A percentile compares a stretch with the other conserved stretches of the same genome.
These are phyloP conservation scores for Glebionis coronaria DNA, from an alignment of 129 eudicot genomes.

Conservation along the genomic window DNA sequence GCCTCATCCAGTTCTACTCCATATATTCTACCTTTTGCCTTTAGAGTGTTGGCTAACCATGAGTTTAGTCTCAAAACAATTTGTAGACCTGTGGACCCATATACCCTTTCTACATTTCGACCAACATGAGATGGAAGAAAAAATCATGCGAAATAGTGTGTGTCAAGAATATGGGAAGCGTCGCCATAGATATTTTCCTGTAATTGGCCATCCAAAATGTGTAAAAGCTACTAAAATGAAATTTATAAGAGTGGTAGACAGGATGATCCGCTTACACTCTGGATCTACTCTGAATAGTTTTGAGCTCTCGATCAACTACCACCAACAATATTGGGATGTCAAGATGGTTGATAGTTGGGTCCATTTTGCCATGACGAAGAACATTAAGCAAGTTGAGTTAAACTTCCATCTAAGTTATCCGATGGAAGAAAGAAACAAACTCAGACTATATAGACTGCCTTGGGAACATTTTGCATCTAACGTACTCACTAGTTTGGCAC, in stretches of 20 bases:
- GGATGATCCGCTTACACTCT: slow-evolving; percentile 13
- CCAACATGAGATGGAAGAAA: background rate
- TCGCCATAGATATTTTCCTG: background rate
- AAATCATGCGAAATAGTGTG: background rate
- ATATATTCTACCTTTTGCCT: slow-evolving; percentile 18
- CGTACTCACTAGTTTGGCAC: slow-evolving; percentile 1
- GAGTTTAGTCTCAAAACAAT: slow-evolving; percentile 15
- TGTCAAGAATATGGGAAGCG: background rate
- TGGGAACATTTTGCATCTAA: slow-evolving; percentile 4
- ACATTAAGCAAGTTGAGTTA: slow-evolving; percentile 3
- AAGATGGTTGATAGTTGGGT: slow-evolving; percentile 15
- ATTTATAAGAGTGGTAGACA: slow-evolving; percentile 4
- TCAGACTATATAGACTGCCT: too few relatives aligned
- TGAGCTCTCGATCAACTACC: background rate
- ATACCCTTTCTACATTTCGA: background rate
- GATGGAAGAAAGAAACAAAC: too few relatives aligned
- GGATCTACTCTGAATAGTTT: slow-evolving; percentile 8
- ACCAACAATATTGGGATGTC: background rate
- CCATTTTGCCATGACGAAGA: slow-evolving; percentile 7
- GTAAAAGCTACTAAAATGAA: background rate
- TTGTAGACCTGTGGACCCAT: slow-evolving; percentile 9
- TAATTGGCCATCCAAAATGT: too few relatives aligned
- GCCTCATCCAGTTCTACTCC: background rate
- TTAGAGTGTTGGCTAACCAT: slow-evolving; percentile 16
- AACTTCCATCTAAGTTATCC: too few relatives aligned